Evolutionary conservation across 768 basidiomycete species (phyloP).

Genomic region (Trametes coccinea): DNA sequence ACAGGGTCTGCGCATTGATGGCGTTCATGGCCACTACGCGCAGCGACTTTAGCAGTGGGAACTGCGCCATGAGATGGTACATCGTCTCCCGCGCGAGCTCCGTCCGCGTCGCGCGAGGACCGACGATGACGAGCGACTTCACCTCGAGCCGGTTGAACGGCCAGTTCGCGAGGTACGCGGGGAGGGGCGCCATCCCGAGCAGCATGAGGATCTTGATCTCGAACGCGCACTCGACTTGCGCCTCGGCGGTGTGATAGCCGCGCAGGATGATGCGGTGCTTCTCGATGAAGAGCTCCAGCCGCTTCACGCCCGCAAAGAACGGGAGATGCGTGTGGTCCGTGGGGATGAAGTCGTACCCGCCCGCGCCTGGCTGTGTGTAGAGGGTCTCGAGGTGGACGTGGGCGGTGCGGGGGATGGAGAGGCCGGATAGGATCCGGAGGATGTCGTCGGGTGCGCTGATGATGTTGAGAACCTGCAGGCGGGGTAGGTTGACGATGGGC

Average conservation of each 20-base stretch:
- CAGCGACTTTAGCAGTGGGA: not conserved
- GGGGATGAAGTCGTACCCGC: not conserved
- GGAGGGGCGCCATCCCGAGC: not conserved
- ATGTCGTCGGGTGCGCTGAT: not conserved
- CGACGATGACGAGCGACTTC: not conserved
- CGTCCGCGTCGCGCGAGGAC: not conserved
- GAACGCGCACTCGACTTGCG: not conserved
- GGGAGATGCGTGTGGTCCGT: not conserved
- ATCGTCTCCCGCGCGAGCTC: not conserved
- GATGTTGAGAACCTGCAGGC: not conserved
- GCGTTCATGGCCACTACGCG: not conserved
- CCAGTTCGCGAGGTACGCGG: not conserved
- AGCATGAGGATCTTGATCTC: not conserved
- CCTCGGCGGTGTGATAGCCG: not conserved
- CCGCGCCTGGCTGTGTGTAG: not conserved
- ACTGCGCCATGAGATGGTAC: not conserved
- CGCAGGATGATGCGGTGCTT: not conserved
- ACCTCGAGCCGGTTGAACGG: not conserved
- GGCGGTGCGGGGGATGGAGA: not conserved
- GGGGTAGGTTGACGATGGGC: not conserved
- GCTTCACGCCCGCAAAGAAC: not conserved
- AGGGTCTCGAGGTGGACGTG: not conserved
- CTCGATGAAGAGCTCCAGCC: not conserved
- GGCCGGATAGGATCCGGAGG: not conserved
- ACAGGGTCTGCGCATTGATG: not conserved